Evolutionary conservation across 768 basidiomycete species (phyloP), one percentile per base, ranked within the genome.

Genomic region (Rubroboletus pulcherrimus): DNA sequence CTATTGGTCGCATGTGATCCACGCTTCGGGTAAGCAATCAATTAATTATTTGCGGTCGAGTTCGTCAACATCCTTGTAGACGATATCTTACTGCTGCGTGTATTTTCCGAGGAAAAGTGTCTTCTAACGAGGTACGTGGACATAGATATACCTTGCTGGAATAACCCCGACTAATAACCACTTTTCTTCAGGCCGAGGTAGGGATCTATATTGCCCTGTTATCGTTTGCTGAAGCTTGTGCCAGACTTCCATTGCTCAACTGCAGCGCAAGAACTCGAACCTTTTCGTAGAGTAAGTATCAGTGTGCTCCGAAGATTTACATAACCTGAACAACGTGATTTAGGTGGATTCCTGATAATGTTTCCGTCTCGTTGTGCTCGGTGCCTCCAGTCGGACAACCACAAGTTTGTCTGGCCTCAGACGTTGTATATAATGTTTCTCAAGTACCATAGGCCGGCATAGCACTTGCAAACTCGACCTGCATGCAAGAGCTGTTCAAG

Each of bases 281-380:
- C 78, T 82, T 39, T 93, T 93, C 60, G 91, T 93, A 17, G 91
- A 93, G 88, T 92, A 69, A 55, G 84, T 34, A 26, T 30, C 11
- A 5, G 5, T 29, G 47, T 30, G 7, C 35, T 43, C 10, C 11
- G 14, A 53, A 34, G 12, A 45, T 35, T 40, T 24, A 19, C 37
- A 45, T 26, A 43, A 34, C 17, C 45, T 61, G 31, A 64, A 40
- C 45, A 21, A 43, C 41, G 4, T 29, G 35, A 49, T 49, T 33
- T 50, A 90, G 87, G 63, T 92, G 91, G 92, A 92, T 93, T 61
- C 91, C 91, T 7, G 92, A 93, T 71, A 93, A 93, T 59, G 86
- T 93, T 9, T 93, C 91, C 0, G 84, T 91, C 17, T 88, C 90
- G 0, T 72, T 93, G 47, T 90, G 91, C 57, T 85, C 86, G 3